Evolutionary conservation across 2,329 filamentous ascomycete species (phyloP).

Genomic region (Stagonosporopsis rhizophila): DNA sequence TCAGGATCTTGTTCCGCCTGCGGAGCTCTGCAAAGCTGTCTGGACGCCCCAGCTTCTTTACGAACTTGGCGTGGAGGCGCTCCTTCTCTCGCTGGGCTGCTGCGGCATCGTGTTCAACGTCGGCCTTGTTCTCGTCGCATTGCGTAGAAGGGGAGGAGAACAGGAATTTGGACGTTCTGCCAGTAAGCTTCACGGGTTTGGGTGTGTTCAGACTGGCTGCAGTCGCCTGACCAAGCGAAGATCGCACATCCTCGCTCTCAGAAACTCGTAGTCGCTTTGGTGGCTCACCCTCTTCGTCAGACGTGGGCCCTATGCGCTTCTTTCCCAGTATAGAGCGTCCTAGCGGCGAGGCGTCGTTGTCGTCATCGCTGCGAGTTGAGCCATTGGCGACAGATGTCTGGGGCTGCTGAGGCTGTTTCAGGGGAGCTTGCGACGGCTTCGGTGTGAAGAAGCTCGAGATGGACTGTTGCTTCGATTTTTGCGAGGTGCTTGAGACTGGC

Average conservation of each 20-base stretch:
- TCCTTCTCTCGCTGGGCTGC: constrained; percentile 66
- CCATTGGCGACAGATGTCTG: constrained; percentile 31
- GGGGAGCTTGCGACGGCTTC: constrained; percentile 41
- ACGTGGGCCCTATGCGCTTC: constrained; percentile 49
- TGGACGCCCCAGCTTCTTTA: constrained; percentile 86
- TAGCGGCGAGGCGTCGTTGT: constrained; percentile 10
- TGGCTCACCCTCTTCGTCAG: constrained; percentile 48
- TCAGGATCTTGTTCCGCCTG: constrained; percentile 63
- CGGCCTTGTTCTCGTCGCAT: constrained; percentile 45
- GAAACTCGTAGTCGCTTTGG: constrained; percentile 48
- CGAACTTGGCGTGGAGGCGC: constrained; percentile 81
- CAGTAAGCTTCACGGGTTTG: constrained; percentile 50
- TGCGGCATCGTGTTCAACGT: constrained; percentile 58
- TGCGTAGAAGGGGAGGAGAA: constrained; percentile 61
- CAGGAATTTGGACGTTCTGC: constrained; percentile 64
- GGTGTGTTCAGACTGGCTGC: constrained; percentile 33
- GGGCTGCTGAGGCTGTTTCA: constrained; percentile 25
- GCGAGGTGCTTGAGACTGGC: constrained; percentile 40
- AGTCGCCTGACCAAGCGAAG: constrained; percentile 33
- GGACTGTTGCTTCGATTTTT: constrained; percentile 75
- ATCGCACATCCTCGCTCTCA: constrained; percentile 28
- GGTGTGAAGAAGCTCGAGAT: constrained; percentile 84
- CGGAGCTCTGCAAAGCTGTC: constrained; percentile 77
- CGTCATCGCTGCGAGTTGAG: constrained; percentile 19
- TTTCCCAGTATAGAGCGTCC: constrained; percentile 7